phyloP scores from a whole-genome alignment of 495 filamentous ascomycete genomes.

The Cudoniella acicularis region DNA sequence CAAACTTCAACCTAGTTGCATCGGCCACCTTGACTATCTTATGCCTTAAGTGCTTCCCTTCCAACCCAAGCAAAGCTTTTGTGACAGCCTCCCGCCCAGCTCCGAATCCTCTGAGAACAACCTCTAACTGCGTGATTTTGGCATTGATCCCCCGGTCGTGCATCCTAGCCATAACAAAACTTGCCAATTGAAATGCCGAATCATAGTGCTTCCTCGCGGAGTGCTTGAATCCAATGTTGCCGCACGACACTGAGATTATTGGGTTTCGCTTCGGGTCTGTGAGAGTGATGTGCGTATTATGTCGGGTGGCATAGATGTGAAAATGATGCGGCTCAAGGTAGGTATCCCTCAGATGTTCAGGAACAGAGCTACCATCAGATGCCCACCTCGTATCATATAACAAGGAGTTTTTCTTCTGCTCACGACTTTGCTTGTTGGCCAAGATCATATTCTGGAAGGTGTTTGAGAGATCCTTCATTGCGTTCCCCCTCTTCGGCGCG shows the following conservation, averaged over 20 bases:
- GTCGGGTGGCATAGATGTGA: constrained; percentile 80
- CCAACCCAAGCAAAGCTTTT: constrained; percentile 82
- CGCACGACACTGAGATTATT: constrained; percentile 70
- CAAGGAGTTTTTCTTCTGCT: not conserved
- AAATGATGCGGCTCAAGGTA: constrained; percentile 73
- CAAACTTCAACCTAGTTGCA: constrained; percentile 86
- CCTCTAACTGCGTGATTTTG: constrained; percentile 64
- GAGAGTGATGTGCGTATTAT: constrained; percentile 91
- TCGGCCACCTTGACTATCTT: constrained; percentile 76
- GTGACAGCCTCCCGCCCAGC: constrained; percentile 79
- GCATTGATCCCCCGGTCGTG: constrained; percentile 64
- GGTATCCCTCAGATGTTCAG: not conserved
- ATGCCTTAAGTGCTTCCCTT: constrained; percentile 68
- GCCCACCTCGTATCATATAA: not conserved
- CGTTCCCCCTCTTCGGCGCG: no score
- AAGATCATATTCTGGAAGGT: not conserved
- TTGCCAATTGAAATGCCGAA: constrained; percentile 85
- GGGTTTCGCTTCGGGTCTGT: constrained; percentile 74
- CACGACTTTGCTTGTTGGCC: not conserved
- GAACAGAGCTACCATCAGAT: not conserved
- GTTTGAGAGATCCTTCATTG: not conserved
- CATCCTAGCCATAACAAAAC: constrained; percentile 72
- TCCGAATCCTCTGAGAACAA: constrained; percentile 80
- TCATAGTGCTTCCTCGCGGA: constrained; percentile 74
- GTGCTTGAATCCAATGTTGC: constrained; percentile 86